Base-by-base conservation (phyloP, 768 basidiomycete species). In the Punctularia strigosozonata region DNA sequence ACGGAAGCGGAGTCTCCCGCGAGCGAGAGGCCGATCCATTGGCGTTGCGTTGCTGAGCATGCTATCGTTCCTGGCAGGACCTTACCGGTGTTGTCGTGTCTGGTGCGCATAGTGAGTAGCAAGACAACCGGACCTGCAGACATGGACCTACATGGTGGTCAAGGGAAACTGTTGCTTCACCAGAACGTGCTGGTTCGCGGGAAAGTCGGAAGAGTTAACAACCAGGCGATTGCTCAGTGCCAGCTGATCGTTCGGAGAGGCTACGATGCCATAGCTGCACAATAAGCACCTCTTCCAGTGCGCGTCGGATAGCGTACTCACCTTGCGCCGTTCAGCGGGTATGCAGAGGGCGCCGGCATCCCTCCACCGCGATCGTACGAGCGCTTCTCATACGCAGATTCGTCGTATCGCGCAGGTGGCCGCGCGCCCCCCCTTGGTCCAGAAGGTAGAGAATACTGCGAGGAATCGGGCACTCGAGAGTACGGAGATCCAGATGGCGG, bases 11-110 rank as follows among this genome's bases (percentile, higher is more conserved):
- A 52, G 53, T 95, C 91, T 0, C 89, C 89, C 2, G 66, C 58
- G 28, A 82, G 58, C 13, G 89, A 89, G 5, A 97, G 68, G 4
- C 80, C 80, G 31, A 91, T 82, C 90, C 90, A 99, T 61, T 86
- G 78, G 7, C 95, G 75, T 43, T 90, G 86, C 42, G 76, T 60
- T 18, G 75, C 68, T 21, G 84, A 81, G 5, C 79, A 77, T n/a
- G 82, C 90, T 21, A 98, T 68, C 2, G 63, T 59, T 3, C 86
- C 82, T 1, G 76, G 75, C 4, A 60, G 60, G 4, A 99, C 54
- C 43, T 72, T 78, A 4, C 73, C 74, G 1, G 85, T 83, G 43
- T 80, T 75, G 49, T 92, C 88, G 46, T 87, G 80, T 33, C 88
- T 92, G 49, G 28, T 7, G 25, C 32, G 17, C 6, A n/a, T n/a